Base-by-base conservation (phyloP, 176 grass and related monocot species). In the Calamus simplicifolius region DNA sequence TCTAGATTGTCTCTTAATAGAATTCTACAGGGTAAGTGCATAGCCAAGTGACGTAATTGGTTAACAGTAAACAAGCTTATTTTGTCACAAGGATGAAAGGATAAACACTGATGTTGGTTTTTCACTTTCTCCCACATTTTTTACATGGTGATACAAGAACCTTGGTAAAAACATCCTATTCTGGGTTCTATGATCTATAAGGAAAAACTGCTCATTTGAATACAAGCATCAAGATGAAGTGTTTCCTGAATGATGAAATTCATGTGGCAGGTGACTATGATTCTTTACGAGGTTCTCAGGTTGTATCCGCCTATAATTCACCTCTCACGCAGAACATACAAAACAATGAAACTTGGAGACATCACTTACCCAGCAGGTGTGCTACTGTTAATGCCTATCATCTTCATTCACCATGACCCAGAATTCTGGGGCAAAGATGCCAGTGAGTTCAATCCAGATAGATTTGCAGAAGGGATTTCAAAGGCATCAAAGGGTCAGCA, bases 281-380 rank as follows among this genome's bases (percentile, higher is more conserved):
- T 87, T 69, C 16, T 93, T 25, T 56, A 87, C 17, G 88, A 93
- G 73, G 88, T 87, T 50, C 80, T 93, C 5, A 58, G 88, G 17
- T 29, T 93, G 4, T 87, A 87, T 72, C 83, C 88, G 16, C 79
- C 88, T 5, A 48, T 52, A 18, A 15, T 69, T 3, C 8, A 19
- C 16, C 2, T 92, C 70, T 3, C 14, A 4, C 61, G 80, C 17
- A 55, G 78, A 56, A 63, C 66, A 7, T 74, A 81, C 48, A 63
- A 66, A 43, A 63, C 72, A 13, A 57, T 78, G 4, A 68, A 92
- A 60, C 57, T 92, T 4, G 80, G 83, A 63, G 79, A 75, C 0
- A 30, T 87, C 25, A 80, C 17, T 5, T 92, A 80, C 51, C 88
- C 88, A 21, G 26, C 76, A 1, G 80, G 80, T 0, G 69, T 87